Evolutionary conservation across 768 basidiomycete species (phyloP), one percentile per base, ranked within the genome.

Genomic region (Kwoniella sp.): DNA sequence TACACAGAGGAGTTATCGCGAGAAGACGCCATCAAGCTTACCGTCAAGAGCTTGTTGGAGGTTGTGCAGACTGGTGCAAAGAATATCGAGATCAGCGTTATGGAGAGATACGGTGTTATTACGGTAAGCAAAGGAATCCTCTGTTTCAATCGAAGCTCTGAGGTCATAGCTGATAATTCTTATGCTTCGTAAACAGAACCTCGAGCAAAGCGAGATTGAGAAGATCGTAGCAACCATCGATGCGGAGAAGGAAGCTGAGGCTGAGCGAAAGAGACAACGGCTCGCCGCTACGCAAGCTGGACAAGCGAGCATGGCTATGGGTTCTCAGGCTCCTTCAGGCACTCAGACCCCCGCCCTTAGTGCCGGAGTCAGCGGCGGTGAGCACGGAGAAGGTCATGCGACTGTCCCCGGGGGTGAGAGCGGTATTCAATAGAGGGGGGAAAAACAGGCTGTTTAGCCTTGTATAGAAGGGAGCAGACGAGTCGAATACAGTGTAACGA

Each of bases 61-160:
- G 94, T 99, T 37, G 96, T 99, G 8, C 96, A 98, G 82, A 97
- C 96, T 1, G 96, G 96, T n/a, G 96, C 96, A 4, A 98, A 98
- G 84, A 99, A 99, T 81, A 98, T 99, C 67, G 96, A 99, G 80
- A 92, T 99, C 72, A 93, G 90, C 66, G 91, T 97, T 49, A 94
- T 98, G 91, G 93, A 96, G 77, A 86, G 88, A 65, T 97, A 92
- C 78, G 91, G 91, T 64, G 90, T 93, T 82, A 87, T 95, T 58
- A 91, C 91, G 49, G 94, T 96, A 68, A 68, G 85, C 17, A 8
- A 49, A 2, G 48, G 4, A 22, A 24, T 24, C 40, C 3, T 50
- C 24, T 2, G 10, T 12, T 9, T 12, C 49, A 4, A 50, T n/a
- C 47, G 19, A 48, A 5, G 24, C 6, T 48, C 19, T 7, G 47